Conservation (phyloP, 805 yeast species). For the Spathaspora arborariae region DNA sequence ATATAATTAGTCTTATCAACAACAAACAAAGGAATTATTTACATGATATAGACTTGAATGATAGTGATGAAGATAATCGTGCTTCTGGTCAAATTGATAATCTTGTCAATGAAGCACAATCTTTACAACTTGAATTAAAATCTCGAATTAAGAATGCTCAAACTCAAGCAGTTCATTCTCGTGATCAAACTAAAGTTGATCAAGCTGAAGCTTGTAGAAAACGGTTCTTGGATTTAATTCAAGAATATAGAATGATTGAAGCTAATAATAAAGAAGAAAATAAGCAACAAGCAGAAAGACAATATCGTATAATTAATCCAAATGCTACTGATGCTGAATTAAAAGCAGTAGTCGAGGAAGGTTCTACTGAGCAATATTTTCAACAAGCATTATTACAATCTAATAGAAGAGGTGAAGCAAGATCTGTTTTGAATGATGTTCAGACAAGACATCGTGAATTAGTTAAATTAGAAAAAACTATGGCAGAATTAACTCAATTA, state of each 20-base stretch:
- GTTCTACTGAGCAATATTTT: slow-evolving; percentile 78
- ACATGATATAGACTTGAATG: slow-evolving; percentile 38
- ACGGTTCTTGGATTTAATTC: slow-evolving; percentile 80
- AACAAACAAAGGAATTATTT: slow-evolving; percentile 39
- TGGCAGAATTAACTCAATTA: slow-evolving; percentile 92
- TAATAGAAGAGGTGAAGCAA: slow-evolving; percentile 90
- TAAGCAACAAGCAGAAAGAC: slow-evolving; percentile 86
- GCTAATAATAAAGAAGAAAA: slow-evolving; percentile 81
- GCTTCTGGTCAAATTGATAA: slow-evolving; percentile 74
- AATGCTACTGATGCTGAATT: slow-evolving; percentile 82
- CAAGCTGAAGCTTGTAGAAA: slow-evolving; percentile 89
- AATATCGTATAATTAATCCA: slow-evolving; percentile 85
- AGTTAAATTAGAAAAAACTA: slow-evolving; percentile 89
- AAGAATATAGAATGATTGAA: slow-evolving; percentile 82
- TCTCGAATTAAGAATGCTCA: slow-evolving; percentile 73
- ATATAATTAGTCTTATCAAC: slow-evolving; percentile 35
- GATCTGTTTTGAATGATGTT: slow-evolving; percentile 92
- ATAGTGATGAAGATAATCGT: slow-evolving; percentile 43
- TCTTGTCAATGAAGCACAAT: slow-evolving; percentile 71
- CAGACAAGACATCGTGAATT: slow-evolving; percentile 94
- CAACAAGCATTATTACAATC: slow-evolving; percentile 87
- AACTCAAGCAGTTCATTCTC: slow-evolving; percentile 51
- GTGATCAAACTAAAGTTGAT: slow-evolving; percentile 75
- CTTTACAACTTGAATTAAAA: slow-evolving; percentile 73
- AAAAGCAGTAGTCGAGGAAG: slow-evolving; percentile 78